Evolutionary conservation across 2,329 filamentous ascomycete species (phyloP).

Genomic region (Aspergillus floridensis): DNA sequence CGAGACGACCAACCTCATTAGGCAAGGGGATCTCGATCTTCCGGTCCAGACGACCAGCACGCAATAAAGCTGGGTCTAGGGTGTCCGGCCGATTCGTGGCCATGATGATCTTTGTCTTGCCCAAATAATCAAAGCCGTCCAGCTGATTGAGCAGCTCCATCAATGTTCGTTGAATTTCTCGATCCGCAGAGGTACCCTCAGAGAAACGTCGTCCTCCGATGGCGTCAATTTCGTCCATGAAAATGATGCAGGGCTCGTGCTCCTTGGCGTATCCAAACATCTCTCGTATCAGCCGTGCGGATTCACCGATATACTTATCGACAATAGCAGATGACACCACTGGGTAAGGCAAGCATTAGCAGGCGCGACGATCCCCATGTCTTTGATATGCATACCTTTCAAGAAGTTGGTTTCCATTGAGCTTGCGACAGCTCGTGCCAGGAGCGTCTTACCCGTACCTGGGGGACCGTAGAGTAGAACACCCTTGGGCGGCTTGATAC

Average conservation of each 20-base stretch:
- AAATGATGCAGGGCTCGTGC: conserved; percentile 99
- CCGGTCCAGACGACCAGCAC: conserved; percentile 88
- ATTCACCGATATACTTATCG: conserved; percentile 99
- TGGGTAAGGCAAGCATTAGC: conserved; percentile 35
- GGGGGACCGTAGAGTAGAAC: conserved; percentile 94
- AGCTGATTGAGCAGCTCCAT: conserved; percentile 99
- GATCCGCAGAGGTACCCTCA: conserved; percentile 94
- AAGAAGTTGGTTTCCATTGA: conserved; percentile 97
- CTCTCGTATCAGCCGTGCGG: conserved; percentile 91
- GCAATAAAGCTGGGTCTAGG: conserved; percentile 85
- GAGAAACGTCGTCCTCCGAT: conserved; percentile 96
- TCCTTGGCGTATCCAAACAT: conserved; percentile 99
- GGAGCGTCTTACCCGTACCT: conserved; percentile 91
- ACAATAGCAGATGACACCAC: conserved; percentile 98
- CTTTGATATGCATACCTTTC: conserved; percentile 65
- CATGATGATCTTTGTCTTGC: conserved; percentile 99
- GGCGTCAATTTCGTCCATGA: conserved; percentile 99
- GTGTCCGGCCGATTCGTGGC: conserved; percentile 96
- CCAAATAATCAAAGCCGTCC: conserved; percentile 97
- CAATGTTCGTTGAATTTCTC: conserved; percentile 95
- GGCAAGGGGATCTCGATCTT: conserved; percentile 98
- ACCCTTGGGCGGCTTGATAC: conserved; percentile 98
- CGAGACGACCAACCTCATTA: conserved; percentile 91
- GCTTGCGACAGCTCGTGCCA: conserved; percentile 92
- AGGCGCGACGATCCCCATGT: conserved; percentile 5